phyloP scores from a whole-genome alignment of 1,139 yeast species.

The Geotrichum macrosporum region DNA sequence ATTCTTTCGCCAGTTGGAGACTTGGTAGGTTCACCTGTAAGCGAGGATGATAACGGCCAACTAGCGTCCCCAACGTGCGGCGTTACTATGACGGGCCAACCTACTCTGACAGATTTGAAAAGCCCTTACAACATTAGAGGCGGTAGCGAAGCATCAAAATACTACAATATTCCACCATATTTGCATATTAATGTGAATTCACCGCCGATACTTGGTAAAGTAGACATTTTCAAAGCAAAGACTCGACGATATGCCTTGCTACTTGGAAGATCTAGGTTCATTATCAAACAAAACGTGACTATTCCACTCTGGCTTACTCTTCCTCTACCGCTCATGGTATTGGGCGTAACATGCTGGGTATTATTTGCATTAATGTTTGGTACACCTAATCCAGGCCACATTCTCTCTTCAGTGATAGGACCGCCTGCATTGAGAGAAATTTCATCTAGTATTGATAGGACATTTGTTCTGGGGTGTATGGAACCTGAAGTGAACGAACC shows the following conservation, averaged over 20 bases:
- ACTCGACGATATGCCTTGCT: neutral
- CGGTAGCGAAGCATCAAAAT: too few species aligned
- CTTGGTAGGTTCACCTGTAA: too few species aligned
- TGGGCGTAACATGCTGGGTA: slow-evolving; percentile 1
- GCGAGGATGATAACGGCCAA: too few species aligned
- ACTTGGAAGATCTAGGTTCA: slow-evolving; percentile 13
- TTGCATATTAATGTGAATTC: neutral
- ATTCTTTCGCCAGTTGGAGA: too few species aligned
- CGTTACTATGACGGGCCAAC: too few species aligned
- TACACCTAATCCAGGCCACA: neutral
- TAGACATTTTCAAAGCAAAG: neutral
- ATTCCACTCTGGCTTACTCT: slow-evolving; percentile 19
- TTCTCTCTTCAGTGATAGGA: slow-evolving; percentile 14
- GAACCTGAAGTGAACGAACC: slow-evolving; percentile 36
- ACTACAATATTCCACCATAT: neutral
- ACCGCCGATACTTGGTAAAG: neutral
- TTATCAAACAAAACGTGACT: slow-evolving; percentile 17
- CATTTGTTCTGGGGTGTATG: slow-evolving; percentile 33
- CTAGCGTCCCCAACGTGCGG: too few species aligned
- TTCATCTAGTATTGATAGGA: slow-evolving; percentile 17
- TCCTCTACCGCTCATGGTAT: slow-evolving; percentile 7
- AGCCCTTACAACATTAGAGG: too few species aligned
- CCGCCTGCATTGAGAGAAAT: slow-evolving; percentile 20
- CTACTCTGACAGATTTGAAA: too few species aligned
- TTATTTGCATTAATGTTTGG: slow-evolving; percentile 2